Conservation (phyloP, 257 asterid species). For the Linaria vulgaris region DNA sequence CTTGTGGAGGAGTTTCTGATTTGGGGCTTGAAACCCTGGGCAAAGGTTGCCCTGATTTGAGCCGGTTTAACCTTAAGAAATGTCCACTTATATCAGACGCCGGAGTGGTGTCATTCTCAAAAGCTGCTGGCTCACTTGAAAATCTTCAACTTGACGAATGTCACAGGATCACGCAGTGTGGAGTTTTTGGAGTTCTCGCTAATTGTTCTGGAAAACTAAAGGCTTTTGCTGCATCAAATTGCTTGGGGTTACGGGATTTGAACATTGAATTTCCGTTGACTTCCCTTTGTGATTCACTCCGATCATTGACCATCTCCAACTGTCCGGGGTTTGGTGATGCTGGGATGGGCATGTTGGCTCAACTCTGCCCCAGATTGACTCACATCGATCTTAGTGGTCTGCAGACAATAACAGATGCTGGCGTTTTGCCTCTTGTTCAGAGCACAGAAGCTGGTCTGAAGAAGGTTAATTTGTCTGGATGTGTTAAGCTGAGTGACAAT, state of each 20-base stretch:
- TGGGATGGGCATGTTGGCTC: conserved; percentile 51
- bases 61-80: conserved; percentile 48
- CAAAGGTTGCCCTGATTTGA: conserved; percentile 69
- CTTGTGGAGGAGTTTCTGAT: conserved; percentile 81
- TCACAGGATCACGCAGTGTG: conserved; percentile 73
- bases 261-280: conserved; percentile 35
- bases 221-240: conserved; percentile 58
- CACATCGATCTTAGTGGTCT: conserved; percentile 58
- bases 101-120: conserved; percentile 64
- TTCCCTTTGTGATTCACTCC: conserved; percentile 49
- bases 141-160: conserved; percentile 68
- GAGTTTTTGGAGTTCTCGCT: conserved; percentile 64
- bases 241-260: conserved; percentile 68
- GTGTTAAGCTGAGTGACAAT: conserved; percentile 61
- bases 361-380: conserved; percentile 59
- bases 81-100: conserved; percentile 65
- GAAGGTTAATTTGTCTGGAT: conserved; percentile 67
- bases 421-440: conserved; percentile 61
- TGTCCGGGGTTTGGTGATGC: conserved; percentile 75
- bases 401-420: conserved; percentile 55
- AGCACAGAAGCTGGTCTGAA: conserved; percentile 55
- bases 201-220: conserved; percentile 54
- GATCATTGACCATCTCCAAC: conserved; percentile 57
- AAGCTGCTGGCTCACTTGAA: conserved; percentile 56
- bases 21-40: conserved; percentile 61